A percentile compares a stretch with the other conserved stretches of the same genome.
Evolutionary conservation across 2,329 filamentous ascomycete species (phyloP).

Genomic region (Aspergillus ibericus): DNA sequence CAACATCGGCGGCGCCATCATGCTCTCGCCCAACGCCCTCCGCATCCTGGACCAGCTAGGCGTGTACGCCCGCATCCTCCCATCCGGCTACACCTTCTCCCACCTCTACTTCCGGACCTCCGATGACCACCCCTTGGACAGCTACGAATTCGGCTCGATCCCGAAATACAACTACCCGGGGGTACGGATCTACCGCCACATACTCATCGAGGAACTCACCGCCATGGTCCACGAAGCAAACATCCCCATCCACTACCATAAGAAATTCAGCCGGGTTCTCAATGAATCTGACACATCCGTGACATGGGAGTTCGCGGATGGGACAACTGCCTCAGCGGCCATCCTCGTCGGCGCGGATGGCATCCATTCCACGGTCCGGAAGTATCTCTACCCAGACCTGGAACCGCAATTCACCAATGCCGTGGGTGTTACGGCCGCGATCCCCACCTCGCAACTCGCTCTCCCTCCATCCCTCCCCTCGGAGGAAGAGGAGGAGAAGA

Average conservation of each 20-base stretch:
- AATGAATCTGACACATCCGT: slow-evolving; percentile 45
- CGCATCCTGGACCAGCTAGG: slow-evolving; percentile 53
- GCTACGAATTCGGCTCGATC: slow-evolving; percentile 51
- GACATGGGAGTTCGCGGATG: slow-evolving; percentile 51
- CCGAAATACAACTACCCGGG: slow-evolving; percentile 54
- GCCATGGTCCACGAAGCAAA: slow-evolving; percentile 35
- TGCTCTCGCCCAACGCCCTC: slow-evolving; percentile 61
- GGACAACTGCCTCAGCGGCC: slow-evolving; percentile 39
- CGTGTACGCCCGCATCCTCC: slow-evolving; percentile 49
- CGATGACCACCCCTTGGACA: slow-evolving; percentile 37
- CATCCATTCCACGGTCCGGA: slow-evolving; percentile 58
- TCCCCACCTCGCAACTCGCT: slow-evolving; percentile 41
- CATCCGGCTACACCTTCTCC: slow-evolving; percentile 54
- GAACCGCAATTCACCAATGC: slow-evolving; percentile 54
- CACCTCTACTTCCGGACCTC: slow-evolving; percentile 47
- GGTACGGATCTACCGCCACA: slow-evolving; percentile 56
- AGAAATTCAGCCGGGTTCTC: slow-evolving; percentile 49
- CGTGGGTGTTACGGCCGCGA: slow-evolving; percentile 41
- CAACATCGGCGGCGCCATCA: slow-evolving; percentile 56
- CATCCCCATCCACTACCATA: slow-evolving; percentile 50
- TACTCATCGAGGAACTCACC: slow-evolving; percentile 53
- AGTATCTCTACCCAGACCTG: slow-evolving; percentile 52
- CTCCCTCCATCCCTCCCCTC: too few relatives aligned
- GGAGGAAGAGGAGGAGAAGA: too few relatives aligned
- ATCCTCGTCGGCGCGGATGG: slow-evolving; percentile 60